Percentiles rank a stretch among this genome's conserved stretches.
These are phyloP conservation scores for Lonicera japonica DNA, from an alignment of 129 eudicot genomes.

Conservation along the genomic window DNA sequence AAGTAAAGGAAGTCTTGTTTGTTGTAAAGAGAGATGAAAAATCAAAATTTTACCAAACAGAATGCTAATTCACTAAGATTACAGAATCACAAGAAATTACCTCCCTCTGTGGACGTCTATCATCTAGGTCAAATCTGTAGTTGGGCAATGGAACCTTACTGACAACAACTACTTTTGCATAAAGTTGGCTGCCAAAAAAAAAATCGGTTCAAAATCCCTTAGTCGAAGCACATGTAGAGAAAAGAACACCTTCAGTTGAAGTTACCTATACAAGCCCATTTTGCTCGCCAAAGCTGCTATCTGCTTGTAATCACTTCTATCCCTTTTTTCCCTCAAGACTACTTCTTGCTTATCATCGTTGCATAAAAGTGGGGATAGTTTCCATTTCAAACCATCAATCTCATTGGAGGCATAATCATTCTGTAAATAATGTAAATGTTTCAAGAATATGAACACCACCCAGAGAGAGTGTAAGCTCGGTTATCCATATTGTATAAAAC, in stretches of 20 bases:
- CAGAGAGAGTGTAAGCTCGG: neutral
- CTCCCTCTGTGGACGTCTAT: constrained; percentile 98
- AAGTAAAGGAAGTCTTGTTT: neutral
- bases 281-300: constrained; percentile 47
- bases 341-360: constrained; percentile 42
- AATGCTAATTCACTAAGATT: neutral
- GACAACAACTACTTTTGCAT: constrained; percentile 78
- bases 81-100: constrained; percentile 26
- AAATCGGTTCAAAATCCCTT: constrained; percentile 9
- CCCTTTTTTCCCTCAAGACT: constrained; percentile 54
- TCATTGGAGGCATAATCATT: constrained; percentile 26
- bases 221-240: neutral
- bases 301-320: constrained; percentile 46
- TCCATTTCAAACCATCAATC: constrained; percentile 41
- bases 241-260: neutral
- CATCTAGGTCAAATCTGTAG: constrained; percentile 92
- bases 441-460: neutral
- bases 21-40: neutral
- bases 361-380: constrained; percentile 26
- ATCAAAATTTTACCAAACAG: neutral
- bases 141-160: constrained; percentile 94
- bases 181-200: constrained; percentile 52
- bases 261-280: constrained; percentile 59
- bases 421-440: constrained; percentile 19
- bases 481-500: neutral